Conservation (phyloP, 192 early-diverging fungal species). For the Phlyctochytrium planicorne region DNA sequence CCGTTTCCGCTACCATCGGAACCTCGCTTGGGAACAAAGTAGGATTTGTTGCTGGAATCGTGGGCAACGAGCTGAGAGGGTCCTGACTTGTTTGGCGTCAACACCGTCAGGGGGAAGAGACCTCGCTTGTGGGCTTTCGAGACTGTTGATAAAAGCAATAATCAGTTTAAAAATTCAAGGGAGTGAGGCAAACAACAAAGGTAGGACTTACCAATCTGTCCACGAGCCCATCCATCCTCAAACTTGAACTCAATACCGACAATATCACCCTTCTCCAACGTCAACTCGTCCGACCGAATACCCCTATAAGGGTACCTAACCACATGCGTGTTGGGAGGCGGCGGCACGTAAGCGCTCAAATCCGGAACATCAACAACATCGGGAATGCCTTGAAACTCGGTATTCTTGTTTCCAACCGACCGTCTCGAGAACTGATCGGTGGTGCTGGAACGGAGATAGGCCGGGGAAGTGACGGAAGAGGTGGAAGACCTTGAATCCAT, state of each 20-base stretch:
- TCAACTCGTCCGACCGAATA: constrained; percentile 42
- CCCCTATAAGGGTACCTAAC: constrained; percentile 37
- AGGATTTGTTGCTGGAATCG: constrained; percentile 7
- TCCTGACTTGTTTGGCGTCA: constrained; percentile 47
- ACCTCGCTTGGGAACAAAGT: constrained; percentile 11
- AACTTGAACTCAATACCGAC: constrained; percentile 54
- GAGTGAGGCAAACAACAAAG: neutral
- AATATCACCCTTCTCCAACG: constrained; percentile 50
- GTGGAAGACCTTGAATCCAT: neutral
- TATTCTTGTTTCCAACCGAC: neutral
- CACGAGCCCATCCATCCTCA: constrained; percentile 54
- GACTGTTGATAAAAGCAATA: constrained; percentile 27
- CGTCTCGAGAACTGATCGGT: neutral
- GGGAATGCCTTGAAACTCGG: neutral
- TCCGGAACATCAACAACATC: constrained; percentile 47
- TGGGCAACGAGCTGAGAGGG: constrained; percentile 46
- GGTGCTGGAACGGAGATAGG: neutral
- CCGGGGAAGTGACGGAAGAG: neutral
- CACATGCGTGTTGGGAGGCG: constrained; percentile 53
- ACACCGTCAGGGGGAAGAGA: constrained; percentile 46
- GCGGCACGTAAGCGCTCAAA: constrained; percentile 41
- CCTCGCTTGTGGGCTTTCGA: constrained; percentile 50
- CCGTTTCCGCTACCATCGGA: neutral
- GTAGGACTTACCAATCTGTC: constrained; percentile 30
- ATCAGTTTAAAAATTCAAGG: neutral